Base-by-base conservation (phyloP, 352 stramenopile genomes). In the Globisporangium radiosum region DNA sequence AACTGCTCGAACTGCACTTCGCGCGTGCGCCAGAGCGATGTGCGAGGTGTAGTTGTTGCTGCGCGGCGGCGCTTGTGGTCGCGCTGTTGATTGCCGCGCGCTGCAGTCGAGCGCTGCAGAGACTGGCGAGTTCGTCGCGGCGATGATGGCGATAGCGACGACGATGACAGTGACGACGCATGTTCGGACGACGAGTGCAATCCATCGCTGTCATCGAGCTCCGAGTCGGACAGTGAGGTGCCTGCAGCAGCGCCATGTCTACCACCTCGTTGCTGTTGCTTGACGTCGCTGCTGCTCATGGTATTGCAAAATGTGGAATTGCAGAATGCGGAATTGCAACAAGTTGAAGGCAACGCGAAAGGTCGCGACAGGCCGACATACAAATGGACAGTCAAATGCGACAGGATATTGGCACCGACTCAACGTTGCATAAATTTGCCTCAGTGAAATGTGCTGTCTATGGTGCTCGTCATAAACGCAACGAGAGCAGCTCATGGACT, bases 1-100 rank as follows among this genome's bases (percentile, higher is more conserved):
- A 94, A 92, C 39, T 76, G 73, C 57, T 94, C 85, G 60, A 94
- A 94, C 52, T 89, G 71, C 33, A 77, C 78, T 62, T 92, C 85
- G 42, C 85, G 71, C 7, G 60, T 66, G 17, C 57, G 69, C 81
- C 81, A 92, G 0, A 77, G 65, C 19, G 73, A 87, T 3, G 52
- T 13, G 42, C 36, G 25, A 33, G 10, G 37, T 37, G 7, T 38
- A 37, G 36, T 7, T 11, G 19, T 13, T 4, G 57, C 51, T 6
- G 38, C 25, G 25, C 25, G 25, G 25, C 25, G 43, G 8, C n/a
- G 11, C n/a, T 52, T 52, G 47, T n/a, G 13, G n/a, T 10, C 14
- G 19, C 38, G 19, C 4, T 43, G 47, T 8, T 2, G 13, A 19
- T 50, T 38, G 4, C 25, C 25, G 25, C 25, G 25, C 25, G 25